Evolutionary conservation across 139 green algal species (phyloP), one percentile per base, ranked within the genome.

Genomic region (Zygnema circumcarinatum): DNA sequence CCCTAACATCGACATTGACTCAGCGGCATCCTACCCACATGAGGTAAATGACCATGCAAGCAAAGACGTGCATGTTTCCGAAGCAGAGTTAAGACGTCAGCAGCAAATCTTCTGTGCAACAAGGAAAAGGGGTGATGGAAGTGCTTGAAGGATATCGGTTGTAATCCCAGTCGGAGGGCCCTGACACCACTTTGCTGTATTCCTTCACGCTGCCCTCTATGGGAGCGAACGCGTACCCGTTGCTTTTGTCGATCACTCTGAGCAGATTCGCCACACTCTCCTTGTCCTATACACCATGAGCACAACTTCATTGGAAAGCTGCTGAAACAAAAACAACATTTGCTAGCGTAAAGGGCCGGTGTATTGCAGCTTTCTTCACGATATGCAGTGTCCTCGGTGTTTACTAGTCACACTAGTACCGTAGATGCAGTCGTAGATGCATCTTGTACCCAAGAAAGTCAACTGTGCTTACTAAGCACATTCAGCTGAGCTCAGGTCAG

Each of bases 161-260:
- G 3, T 89, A 89, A n/a, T 90, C 86, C 76, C 76, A 90, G 31
- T 89, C 38, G 31, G 42, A 25, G 20, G 36, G 22, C 1, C 80
- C 53, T 0, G 86, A 33, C 7, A 81, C 86, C 31, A 90, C 56
- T 31, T 82, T 89, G 11, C n/a, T 67, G 41, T 76, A 88, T 11
- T 85, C 86, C 16, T 31, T 74, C 16, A 81, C 32, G 79, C 41
- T 88, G 1, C 81, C 39, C 47, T 91, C 87, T 20, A 91, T 85
- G 38, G 76, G 83, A 40, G 75, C 88, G 54, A 90, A 89, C 52
- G 86, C 84, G 36, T 89, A 93, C 3, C 90, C 90, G 53, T 91
- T 93, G 36, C 33, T 74, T 47, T 91, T 91, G 69, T 93, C 90
- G 2, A 89, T 39, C 36, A 89, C 2, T 29, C 36, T n/a, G 11